Conservation (phyloP, 2,329 filamentous ascomycete species). For the Diplocarpon mali region DNA sequence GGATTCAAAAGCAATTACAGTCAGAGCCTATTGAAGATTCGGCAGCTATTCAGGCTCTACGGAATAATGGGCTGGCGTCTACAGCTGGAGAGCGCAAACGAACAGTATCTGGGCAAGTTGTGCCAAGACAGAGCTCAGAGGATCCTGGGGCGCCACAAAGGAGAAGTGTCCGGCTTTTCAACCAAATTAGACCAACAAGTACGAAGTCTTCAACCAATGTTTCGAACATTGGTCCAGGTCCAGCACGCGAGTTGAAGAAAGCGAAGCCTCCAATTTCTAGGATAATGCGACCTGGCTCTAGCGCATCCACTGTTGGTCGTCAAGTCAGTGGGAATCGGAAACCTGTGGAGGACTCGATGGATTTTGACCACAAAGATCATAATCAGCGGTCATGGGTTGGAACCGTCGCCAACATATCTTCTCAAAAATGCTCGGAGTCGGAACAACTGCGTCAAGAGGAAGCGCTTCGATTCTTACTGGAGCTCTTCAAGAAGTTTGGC, state of each 20-base stretch:
- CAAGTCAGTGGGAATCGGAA: slow-evolving; percentile 89
- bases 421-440: slow-evolving; percentile 25
- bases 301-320: slow-evolving; percentile 63
- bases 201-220: slow-evolving; percentile 35
- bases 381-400: slow-evolving; percentile 22
- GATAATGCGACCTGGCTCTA: slow-evolving; percentile 54
- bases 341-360: slow-evolving; percentile 56
- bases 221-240: slow-evolving; percentile 45
- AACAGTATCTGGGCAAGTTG: slow-evolving; percentile 78
- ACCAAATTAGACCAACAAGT: slow-evolving; percentile 52
- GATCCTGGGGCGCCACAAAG: slow-evolving; percentile 55
- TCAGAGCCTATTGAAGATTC: slow-evolving; percentile 24
- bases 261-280: slow-evolving; percentile 61
- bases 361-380: slow-evolving; percentile 56
- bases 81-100: slow-evolving; percentile 62
- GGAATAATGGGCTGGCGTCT: slow-evolving; percentile 17
- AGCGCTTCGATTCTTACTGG: slow-evolving; percentile 63
- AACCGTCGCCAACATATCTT: slow-evolving; percentile 20
- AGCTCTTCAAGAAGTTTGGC: slow-evolving; percentile 72
- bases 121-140: slow-evolving; percentile 40
- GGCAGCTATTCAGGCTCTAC: slow-evolving; percentile 17
- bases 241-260: slow-evolving; percentile 70
- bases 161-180: slow-evolving; percentile 63
- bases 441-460: slow-evolving; percentile 62
- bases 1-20: slow-evolving; percentile 19